A percentile compares a stretch with the other conserved stretches of the same genome.
Evolutionary conservation across 176 grass and related monocot genomes (phyloP).

Genomic region (Phyllostachys edulis): DNA sequence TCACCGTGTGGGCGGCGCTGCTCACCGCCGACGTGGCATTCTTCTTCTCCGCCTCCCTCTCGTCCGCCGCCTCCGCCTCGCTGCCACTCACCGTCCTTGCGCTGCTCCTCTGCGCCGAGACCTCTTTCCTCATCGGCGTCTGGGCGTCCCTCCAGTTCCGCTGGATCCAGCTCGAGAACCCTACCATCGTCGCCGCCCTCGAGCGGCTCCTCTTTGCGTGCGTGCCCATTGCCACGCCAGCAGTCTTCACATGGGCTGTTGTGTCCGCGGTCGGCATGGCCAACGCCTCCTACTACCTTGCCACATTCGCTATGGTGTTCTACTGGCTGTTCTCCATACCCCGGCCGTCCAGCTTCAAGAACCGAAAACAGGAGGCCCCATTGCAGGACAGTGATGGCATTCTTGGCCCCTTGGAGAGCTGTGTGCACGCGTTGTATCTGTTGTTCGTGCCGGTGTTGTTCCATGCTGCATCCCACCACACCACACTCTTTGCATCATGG

Average conservation of each 20-base stretch:
- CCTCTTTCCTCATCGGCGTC: conserved; percentile 88
- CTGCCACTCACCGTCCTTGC: conserved; percentile 70
- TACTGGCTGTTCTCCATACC: conserved; percentile 97
- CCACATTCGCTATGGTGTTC: conserved; percentile 75
- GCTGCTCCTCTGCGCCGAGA: conserved; percentile 86
- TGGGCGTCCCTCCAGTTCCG: conserved; percentile 95
- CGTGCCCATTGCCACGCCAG: conserved; percentile 58
- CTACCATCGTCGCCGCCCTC: conserved; percentile 66
- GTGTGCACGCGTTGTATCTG: conserved; percentile 71
- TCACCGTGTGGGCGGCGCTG: conserved; percentile 78
- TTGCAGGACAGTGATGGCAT: conserved; percentile 48
- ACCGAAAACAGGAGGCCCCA: conserved; percentile 53
- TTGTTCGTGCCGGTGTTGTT: conserved; percentile 82
- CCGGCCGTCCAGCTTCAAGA: conserved; percentile 68
- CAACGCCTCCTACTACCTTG: conserved; percentile 81
- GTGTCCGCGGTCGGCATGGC: conserved; percentile 82
- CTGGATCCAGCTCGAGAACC: conserved; percentile 99
- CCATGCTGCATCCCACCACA: conserved; percentile 68
- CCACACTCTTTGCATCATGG: conserved; percentile 72
- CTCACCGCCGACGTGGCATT: conserved; percentile 72
- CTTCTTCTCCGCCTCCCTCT: conserved; percentile 84
- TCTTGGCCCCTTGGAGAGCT: conserved; percentile 78
- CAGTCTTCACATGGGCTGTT: conserved; percentile 84
- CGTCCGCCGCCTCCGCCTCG: conserved; percentile 50
- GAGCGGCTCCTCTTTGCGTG: conserved; percentile 89